Evolutionary conservation across 352 stramenopile species (phyloP), one percentile per base, ranked within the genome.

Genomic region (Phytophthora cryptogea): DNA sequence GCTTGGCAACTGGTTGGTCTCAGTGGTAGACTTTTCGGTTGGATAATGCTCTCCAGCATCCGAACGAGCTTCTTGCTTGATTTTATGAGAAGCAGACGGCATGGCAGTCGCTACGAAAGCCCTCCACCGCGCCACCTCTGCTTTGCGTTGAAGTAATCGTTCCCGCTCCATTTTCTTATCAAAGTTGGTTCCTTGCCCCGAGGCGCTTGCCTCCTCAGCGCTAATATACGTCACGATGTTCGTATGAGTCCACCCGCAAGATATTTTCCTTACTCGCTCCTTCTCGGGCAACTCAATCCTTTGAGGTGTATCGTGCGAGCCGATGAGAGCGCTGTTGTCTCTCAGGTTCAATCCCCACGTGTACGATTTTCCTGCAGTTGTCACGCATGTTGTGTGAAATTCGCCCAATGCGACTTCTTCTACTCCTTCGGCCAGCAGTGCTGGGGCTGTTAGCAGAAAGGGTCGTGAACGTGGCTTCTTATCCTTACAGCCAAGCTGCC

Each of bases 321-420:
- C 70, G 8, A 83, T 57, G 14, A 71, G 70, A 4, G 68, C 70
- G 46, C 55, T 76, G 41, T 80, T 81, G 6, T 65, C 58, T 8
- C 59, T 74, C 23, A 91, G 55, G 40, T 91, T 83, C 7, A 91
- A 60, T 1, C 83, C 81, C 84, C 84, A 93, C 3, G 73, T 63
- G 42, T 76, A 89, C 0, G 73, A 78, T 20, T 69, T 64, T 0
- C 82, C 82, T 31, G 27, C 54, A 46, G 51, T 61, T 1, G 76
- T 86, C 43, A 89, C 52, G 28, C 80, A 88, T 1, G 78, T 79
- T 4, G 80, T 87, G 55, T 93, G 84, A 35, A 90, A 93, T 43
- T 91, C 82, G 7, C 84, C 84, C 3, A 93, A 58, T 17, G 77
- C 54, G 4, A 91, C 67, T 43, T 91, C 80, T 8, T 68, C 66